Evolutionary conservation across 306 rosid genomes (phyloP).

Genomic region (Acacia crassicarpa): DNA sequence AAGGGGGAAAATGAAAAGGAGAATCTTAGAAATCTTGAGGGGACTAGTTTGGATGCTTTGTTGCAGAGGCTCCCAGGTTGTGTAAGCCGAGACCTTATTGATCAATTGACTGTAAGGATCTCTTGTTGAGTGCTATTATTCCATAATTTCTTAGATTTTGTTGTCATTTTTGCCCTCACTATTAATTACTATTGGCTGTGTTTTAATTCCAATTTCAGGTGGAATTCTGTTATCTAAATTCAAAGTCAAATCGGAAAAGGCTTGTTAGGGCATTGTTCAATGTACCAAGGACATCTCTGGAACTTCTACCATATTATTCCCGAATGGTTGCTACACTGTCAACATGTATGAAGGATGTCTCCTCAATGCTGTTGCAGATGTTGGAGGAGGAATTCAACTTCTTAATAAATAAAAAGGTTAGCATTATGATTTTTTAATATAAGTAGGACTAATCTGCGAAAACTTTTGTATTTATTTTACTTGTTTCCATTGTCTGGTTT

Average conservation of each 20-base stretch:
- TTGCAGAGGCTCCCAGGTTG: constrained; percentile 98
- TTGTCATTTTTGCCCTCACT: constrained; percentile 11
- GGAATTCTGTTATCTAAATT: constrained; percentile 95
- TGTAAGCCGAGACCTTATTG: constrained; percentile 99
- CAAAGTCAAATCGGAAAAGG: constrained; percentile 88
- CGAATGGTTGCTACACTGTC: constrained; percentile 97
- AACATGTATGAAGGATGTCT: constrained; percentile 96
- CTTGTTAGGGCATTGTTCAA: constrained; percentile 92
- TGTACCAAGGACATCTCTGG: constrained; percentile 98
- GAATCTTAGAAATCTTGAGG: constrained; percentile 84
- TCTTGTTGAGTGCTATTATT: constrained; percentile 20
- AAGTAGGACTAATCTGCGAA: neutral
- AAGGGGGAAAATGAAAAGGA: constrained; percentile 89
- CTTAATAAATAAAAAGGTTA: constrained; percentile 94
- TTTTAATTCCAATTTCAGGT: constrained; percentile 54
- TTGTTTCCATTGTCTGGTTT: constrained; percentile 25
- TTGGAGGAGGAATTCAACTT: constrained; percentile 97
- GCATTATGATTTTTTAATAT: constrained; percentile 9
- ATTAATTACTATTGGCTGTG: constrained; percentile 25
- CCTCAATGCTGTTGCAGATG: constrained; percentile 81
- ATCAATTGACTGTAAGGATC: constrained; percentile 83
- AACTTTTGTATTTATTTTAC: constrained; percentile 26
- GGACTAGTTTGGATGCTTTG: constrained; percentile 93
- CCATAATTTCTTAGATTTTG: constrained; percentile 12
- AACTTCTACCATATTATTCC: constrained; percentile 86